Conservation (phyloP, 2,329 filamentous ascomycete genomes). For the Aspergillus tanneri region DNA sequence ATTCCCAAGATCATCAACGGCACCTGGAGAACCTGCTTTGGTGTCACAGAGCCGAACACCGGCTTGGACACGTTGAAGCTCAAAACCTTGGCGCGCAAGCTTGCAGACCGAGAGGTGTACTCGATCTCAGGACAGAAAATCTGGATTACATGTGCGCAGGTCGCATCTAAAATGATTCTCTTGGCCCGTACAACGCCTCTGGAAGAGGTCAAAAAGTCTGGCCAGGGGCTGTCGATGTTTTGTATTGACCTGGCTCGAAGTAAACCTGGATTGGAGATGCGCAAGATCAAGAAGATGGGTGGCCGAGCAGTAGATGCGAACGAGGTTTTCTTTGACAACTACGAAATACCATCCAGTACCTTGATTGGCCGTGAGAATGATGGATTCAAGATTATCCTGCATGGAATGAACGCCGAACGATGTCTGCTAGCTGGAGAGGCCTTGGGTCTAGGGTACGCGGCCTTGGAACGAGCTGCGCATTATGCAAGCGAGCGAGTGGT, state of each 20-base stretch:
- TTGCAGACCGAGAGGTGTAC: constrained; percentile 57
- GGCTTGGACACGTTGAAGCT: constrained; percentile 75
- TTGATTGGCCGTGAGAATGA: constrained; percentile 71
- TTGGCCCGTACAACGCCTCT: constrained; percentile 72
- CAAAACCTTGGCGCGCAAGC: constrained; percentile 62
- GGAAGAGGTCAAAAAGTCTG: constrained; percentile 66
- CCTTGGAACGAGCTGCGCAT: constrained; percentile 58
- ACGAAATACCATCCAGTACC: constrained; percentile 61
- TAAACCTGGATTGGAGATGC: constrained; percentile 63
- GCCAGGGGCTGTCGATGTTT: constrained; percentile 76
- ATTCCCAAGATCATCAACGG: constrained; percentile 72
- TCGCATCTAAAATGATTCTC: constrained; percentile 79
- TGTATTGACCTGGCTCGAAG: constrained; percentile 71
- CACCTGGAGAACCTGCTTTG: constrained; percentile 72
- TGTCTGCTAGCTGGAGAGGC: constrained; percentile 77
- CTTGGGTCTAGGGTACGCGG: constrained; percentile 74
- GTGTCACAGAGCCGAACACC: constrained; percentile 79
- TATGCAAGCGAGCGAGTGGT: constrained; percentile 66
- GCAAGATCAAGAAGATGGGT: constrained; percentile 81
- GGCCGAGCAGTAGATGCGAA: constrained; percentile 79
- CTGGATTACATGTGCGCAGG: constrained; percentile 84
- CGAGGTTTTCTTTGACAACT: constrained; percentile 84
- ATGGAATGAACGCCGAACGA: constrained; percentile 77
- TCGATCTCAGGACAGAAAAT: constrained; percentile 76
- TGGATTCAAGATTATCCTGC: constrained; percentile 76